Percentiles rank a stretch among this genome's conserved stretches.
phyloP scores from a whole-genome alignment of 371 early-diverging fungal genomes.

The Massospora cicadina region DNA sequence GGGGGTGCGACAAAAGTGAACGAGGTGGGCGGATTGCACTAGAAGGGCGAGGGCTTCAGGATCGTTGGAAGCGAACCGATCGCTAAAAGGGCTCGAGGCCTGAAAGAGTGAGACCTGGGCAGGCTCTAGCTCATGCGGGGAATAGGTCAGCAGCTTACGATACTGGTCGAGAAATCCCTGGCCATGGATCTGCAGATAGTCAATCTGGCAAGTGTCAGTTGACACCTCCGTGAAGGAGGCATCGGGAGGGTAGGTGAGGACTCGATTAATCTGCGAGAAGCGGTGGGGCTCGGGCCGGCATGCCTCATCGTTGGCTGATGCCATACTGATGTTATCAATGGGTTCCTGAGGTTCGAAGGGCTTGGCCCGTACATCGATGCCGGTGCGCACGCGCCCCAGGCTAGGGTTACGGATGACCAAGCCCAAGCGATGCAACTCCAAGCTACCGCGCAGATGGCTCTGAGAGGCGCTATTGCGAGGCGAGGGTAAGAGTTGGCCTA shows the following conservation, averaged over 20 bases:
- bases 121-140: background rate
- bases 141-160: background rate
- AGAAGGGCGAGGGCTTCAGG: background rate
- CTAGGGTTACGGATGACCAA: background rate
- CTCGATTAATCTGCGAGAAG: background rate
- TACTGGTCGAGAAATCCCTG: slow-evolving; percentile 9
- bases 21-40: background rate
- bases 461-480: background rate
- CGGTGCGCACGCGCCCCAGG: background rate
- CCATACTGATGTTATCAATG: background rate
- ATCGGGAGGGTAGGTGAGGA: background rate
- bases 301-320: background rate
- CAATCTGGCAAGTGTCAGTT: background rate
- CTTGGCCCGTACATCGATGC: slow-evolving; percentile 1
- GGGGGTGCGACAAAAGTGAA: slow-evolving; percentile 8
- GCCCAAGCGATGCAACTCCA: slow-evolving; percentile 1
- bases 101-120: background rate
- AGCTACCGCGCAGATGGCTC: background rate
- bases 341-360: background rate
- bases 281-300: background rate
- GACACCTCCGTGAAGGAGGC: background rate
- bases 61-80: background rate
- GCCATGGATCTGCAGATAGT: slow-evolving; percentile 7
- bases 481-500: background rate
- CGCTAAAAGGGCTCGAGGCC: background rate